These are phyloP conservation scores for Alternaria sp. DNA, from an alignment of 2,329 filamentous ascomycete genomes.

Conservation along the genomic window DNA sequence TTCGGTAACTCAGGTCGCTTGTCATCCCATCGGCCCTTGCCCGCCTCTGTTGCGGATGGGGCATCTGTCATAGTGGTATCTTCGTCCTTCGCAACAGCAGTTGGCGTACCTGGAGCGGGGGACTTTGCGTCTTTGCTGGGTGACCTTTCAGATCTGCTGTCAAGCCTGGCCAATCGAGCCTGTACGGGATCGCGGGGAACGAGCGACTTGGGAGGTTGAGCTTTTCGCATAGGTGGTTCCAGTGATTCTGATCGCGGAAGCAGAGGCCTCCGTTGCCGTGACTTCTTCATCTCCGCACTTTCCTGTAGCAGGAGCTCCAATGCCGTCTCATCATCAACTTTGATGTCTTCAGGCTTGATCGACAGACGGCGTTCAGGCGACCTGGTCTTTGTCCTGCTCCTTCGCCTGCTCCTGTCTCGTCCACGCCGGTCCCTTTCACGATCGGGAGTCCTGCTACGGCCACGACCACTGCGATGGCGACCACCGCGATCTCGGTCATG, in stretches of 20 bases:
- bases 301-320: slow-evolving; percentile 45
- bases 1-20: slow-evolving; percentile 32
- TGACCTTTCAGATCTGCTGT: slow-evolving; percentile 35
- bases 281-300: slow-evolving; percentile 47
- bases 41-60: slow-evolving; percentile 20
- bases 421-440: slow-evolving; percentile 32
- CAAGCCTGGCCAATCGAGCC: slow-evolving; percentile 37
- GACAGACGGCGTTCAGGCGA: slow-evolving; percentile 33
- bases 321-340: slow-evolving; percentile 48
- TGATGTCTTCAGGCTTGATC: slow-evolving; percentile 44
- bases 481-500: slow-evolving; percentile 58
- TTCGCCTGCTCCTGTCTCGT: slow-evolving; percentile 31
- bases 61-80: slow-evolving; percentile 39
- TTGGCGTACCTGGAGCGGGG: slow-evolving; percentile 21
- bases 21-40: slow-evolving; percentile 34
- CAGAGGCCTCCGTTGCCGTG: slow-evolving; percentile 44
- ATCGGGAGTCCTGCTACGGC: slow-evolving; percentile 35
- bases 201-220: slow-evolving; percentile 44
- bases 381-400: slow-evolving; percentile 29
- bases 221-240: slow-evolving; percentile 48
- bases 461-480: slow-evolving; percentile 37
- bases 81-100: slow-evolving; percentile 21
- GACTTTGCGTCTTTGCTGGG: slow-evolving; percentile 29
- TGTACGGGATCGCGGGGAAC: slow-evolving; percentile 44
- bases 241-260: slow-evolving; percentile 49